A percentile compares a stretch with the other conserved stretches of the same genome.
Conservation (phyloP, 225 moss, liverwort and hornwort species). For the Polytrichum commune region DNA sequence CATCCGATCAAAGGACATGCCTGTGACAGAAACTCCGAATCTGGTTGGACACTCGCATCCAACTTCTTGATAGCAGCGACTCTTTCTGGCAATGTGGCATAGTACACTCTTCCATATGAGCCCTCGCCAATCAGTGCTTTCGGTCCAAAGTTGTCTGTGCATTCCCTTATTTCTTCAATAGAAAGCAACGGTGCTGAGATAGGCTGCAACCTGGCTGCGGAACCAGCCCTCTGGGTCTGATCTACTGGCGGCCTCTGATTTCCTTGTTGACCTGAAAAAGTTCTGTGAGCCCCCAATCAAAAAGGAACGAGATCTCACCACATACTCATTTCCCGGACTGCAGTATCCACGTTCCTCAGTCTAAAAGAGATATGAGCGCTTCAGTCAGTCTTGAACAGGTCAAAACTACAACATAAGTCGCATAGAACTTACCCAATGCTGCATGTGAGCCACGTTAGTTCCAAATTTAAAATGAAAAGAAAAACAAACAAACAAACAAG, state of each 20-base stretch:
- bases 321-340: no score
- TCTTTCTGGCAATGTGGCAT: conserved; percentile 62
- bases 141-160: conserved; percentile 86
- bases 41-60: conserved; percentile 93
- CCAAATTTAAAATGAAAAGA: no score
- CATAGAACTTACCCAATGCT: no score
- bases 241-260: conserved; percentile 47
- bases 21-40: conserved; percentile 88
- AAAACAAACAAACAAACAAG: no score
- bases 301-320: no score
- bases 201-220: conserved; percentile 64
- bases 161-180: conserved; percentile 77
- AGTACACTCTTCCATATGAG: conserved; percentile 95
- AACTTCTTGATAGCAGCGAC: conserved; percentile 93
- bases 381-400: no score
- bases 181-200: conserved; percentile 72
- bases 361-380: no score
- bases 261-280: conserved; percentile 48
- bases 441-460: no score
- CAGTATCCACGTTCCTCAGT: no score
- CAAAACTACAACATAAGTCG: no score
- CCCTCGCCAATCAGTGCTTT: conserved; percentile 96
- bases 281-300: neutral
- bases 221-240: conserved; percentile 54
- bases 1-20: conserved; percentile 17